Conservation (phyloP, 345 rosid species). For the Aquilaria malaccensis region DNA sequence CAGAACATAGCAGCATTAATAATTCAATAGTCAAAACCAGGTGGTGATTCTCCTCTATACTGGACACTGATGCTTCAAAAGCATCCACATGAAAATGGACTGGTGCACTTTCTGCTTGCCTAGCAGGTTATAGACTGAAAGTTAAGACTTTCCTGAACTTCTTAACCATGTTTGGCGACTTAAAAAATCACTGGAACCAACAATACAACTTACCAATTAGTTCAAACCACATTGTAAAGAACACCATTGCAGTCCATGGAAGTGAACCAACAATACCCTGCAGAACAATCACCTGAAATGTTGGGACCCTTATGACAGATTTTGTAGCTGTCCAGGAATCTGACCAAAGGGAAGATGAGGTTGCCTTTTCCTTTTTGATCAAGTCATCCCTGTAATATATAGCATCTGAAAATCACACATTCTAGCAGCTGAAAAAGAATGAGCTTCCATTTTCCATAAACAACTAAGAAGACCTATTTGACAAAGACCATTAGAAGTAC, state of each 20-base stretch:
- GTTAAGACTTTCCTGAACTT: no score
- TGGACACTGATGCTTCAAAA: no score
- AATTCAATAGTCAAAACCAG: no score
- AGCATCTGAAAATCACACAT: conserved; percentile 7
- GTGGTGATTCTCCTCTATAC: no score
- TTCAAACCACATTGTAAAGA: conserved; percentile 97
- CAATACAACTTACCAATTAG: conserved; percentile 53
- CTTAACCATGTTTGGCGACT: no score
- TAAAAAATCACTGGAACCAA: neutral
- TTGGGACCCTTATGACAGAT: conserved; percentile 67
- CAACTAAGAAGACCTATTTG: neutral
- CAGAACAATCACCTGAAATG: conserved; percentile 81
- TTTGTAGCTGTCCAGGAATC: conserved; percentile 67
- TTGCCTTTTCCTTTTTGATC: conserved; percentile 29
- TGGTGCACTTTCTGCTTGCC: no score
- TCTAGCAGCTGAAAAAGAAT: neutral
- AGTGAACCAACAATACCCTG: conserved; percentile 88
- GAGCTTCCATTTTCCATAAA: neutral
- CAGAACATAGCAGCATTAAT: no score
- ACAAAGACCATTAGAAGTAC: neutral
- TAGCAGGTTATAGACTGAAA: no score
- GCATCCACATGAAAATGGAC: no score
- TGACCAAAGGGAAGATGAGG: conserved; percentile 49
- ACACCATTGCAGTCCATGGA: conserved; percentile 98
- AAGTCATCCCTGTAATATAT: conserved; percentile 44